Base-by-base conservation (phyloP, 1,139 yeast genomes). In the Suhomyces taliae region DNA sequence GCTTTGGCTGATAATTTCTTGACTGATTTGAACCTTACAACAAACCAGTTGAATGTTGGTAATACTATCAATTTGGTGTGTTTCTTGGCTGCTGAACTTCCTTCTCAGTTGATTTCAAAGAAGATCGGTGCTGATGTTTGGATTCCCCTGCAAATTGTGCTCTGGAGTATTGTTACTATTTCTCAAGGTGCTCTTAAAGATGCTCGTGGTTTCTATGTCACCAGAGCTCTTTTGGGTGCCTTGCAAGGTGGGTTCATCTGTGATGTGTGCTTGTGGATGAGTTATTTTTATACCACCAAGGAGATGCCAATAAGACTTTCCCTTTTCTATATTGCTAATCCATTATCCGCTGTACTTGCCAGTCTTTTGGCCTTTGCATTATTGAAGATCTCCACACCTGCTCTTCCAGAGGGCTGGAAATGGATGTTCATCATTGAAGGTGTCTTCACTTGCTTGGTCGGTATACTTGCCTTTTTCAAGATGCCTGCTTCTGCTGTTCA, bases 51-150 rank as follows among this genome's bases (percentile, higher is more conserved):
- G 60, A 81, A 81, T 55, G 56, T 63, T 27, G 83, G 81, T 6
- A 72, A 69, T 50, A 78, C 82, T 11, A 63, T 79, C 36, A 70
- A 70, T 47, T 64, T 71, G 45, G 63, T 74, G 8, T 64, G 76
- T 40, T 81, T 80, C 56, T 59, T 81, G 45, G 57, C 61, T n/a
- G 76, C 81, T 11, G 85, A 81, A 57, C 61, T 81, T 15, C 85
- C 85, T 0, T 79, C 84, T 1, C 83, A 79, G 56, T 62, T 80
- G 53, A 55, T 80, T 14, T 74, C 82, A 8, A 80, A 81, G 55
- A 70, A 66, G 46, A 46, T 80, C 27, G 85, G 85, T 7, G 74
- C 82, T 5, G 83, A 79, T 56, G 54, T 71, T 37, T 81, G 81
- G 74, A 71, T 80, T 42, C 85, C 85, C 0, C 62, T 69, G 34